A percentile compares a stretch with the other conserved stretches of the same genome.
Conservation (phyloP, 179 eudicot species). For the Silene coronaria region DNA sequence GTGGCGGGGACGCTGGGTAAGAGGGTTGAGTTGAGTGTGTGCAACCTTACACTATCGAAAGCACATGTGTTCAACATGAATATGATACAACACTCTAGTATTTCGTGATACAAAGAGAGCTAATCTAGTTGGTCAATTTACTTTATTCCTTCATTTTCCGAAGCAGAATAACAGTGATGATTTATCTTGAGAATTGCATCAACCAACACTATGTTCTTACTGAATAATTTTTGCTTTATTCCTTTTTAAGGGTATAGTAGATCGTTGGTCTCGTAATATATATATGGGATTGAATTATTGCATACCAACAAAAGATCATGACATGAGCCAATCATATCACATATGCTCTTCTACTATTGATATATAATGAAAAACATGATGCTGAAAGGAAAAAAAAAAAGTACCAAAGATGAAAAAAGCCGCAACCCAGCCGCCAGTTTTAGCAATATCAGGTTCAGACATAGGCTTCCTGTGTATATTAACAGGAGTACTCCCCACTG, state of each 20-base stretch:
- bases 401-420: slow-evolving; percentile 81
- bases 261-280: background rate
- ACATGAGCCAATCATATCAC: background rate
- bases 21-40: background rate
- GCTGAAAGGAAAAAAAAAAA: background rate
- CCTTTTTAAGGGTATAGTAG: background rate
- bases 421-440: slow-evolving; percentile 83
- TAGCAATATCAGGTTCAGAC: slow-evolving; percentile 44
- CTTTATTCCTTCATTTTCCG: background rate
- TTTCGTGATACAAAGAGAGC: background rate
- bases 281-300: background rate
- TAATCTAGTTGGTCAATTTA: background rate
- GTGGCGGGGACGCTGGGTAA: background rate
- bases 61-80: no score
- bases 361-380: background rate
- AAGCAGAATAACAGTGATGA: no score
- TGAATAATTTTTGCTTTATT: background rate
- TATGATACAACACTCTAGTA: background rate
- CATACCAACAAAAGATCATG: background rate
- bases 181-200: no score
- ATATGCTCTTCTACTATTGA: background rate
- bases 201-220: background rate
- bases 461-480: slow-evolving; percentile 64
- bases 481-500: slow-evolving; percentile 62
- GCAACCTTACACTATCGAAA: background rate